A percentile compares a stretch with the other conserved stretches of the same genome.
Evolutionary conservation across 176 grass and related monocot genomes (phyloP).

Genomic region (Juncus effusus): DNA sequence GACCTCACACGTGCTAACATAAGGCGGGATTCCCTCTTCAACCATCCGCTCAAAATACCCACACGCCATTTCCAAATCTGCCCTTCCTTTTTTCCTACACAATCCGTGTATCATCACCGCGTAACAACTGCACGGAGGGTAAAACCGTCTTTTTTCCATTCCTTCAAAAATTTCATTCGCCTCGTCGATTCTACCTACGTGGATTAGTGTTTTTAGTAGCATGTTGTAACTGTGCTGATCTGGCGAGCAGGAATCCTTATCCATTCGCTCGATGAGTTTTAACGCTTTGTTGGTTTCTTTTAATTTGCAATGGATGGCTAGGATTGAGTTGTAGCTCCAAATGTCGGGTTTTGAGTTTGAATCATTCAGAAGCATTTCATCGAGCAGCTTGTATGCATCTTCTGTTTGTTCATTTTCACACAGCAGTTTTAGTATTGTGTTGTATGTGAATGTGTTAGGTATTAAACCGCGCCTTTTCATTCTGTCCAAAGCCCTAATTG

Average conservation of each 20-base stretch:
- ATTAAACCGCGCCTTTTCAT: slow-evolving; percentile 43
- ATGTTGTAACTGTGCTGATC: slow-evolving; percentile 73
- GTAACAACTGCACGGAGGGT: slow-evolving; percentile 59
- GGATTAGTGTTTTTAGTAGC: slow-evolving; percentile 76
- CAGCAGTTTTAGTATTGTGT: slow-evolving; percentile 53
- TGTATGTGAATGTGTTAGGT: slow-evolving; percentile 82
- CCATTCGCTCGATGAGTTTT: slow-evolving; percentile 65
- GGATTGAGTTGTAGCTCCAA: slow-evolving; percentile 78
- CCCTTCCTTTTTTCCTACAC: slow-evolving; percentile 67
- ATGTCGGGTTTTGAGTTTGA: slow-evolving; percentile 52
- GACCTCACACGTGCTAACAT: slow-evolving; percentile 61
- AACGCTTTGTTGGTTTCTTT: slow-evolving; percentile 74
- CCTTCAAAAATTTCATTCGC: slow-evolving; percentile 79
- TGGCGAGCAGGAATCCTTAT: slow-evolving; percentile 50
- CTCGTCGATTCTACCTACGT: slow-evolving; percentile 52
- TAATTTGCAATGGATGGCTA: slow-evolving; percentile 63
- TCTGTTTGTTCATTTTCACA: slow-evolving; percentile 58
- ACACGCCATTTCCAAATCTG: slow-evolving; percentile 56
- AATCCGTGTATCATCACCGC: slow-evolving; percentile 82
- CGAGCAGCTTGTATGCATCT: slow-evolving; percentile 73
- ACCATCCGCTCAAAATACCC: slow-evolving; percentile 85
- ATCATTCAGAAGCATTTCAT: slow-evolving; percentile 44
- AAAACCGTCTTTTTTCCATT: slow-evolving; percentile 69
- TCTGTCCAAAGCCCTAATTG: slow-evolving; percentile 64
- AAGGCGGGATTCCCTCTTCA: slow-evolving; percentile 82